Base-by-base conservation (phyloP, 2,329 filamentous ascomycete genomes). In the Xylaria sp. region DNA sequence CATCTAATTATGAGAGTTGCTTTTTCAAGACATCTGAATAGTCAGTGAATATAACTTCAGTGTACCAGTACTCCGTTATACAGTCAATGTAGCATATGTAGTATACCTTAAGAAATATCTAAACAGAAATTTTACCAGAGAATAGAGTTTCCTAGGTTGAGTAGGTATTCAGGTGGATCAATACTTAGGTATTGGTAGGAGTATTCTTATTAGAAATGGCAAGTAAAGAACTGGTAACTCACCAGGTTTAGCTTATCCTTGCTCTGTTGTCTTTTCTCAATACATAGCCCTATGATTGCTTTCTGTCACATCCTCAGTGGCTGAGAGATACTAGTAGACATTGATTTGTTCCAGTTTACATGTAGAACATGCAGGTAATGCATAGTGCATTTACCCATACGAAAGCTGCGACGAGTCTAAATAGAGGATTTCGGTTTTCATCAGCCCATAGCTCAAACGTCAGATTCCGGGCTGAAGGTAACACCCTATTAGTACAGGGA, bases 311-410 rank as follows among this genome's bases (percentile, higher is more conserved):
- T 13, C 33, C 10, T 18, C 23, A 51, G 41, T 7, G 23, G 23
- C 31, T 49, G 51, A 13, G 12, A 58, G 41, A 51, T 62, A 36
- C 33, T 36, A 33, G 12, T 36, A 43, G 12, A 28, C 13, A 31
- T 23, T 54, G 48, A 28, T 62, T 36, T 7, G 33, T 25, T 36
- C 28, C 51, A 54, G 58, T 28, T 10, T 55, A 62, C 58, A 58
- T 48, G 39, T 49, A 39, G n/a, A 41, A 61, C 28, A 60, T 57
- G 57, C 67, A 20, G 64, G 55, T 61, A 39, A 64, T 68, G 54
- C 62, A 57, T 59, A 23, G 57, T 59, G 56, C 60, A 64, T 70
- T 63, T 56, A 48, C 58, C 48, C 51, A 62, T 25, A 49, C 28
- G 52, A 70, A 25, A n/a, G 33, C 48, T 64, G 56, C 25, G 36